Base-by-base conservation (phyloP, 306 rosid species). In the Dalbergia cultrata region DNA sequence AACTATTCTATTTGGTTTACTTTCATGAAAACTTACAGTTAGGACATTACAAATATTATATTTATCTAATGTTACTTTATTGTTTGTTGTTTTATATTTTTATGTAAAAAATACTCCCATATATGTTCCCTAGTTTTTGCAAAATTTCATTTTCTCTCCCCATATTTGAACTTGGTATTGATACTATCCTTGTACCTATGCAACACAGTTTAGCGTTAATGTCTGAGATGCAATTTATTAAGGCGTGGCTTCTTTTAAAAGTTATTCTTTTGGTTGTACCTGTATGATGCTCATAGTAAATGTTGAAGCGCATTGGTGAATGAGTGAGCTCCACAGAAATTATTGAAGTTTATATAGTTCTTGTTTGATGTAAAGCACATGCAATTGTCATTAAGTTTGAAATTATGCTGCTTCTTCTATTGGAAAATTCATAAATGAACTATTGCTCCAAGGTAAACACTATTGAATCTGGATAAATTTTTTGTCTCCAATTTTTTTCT, bases 221-320 rank as follows among this genome's bases (percentile, higher is more conserved):
- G 31, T 26, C 3, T 26, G 31, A 26, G 31, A 1, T 37, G 41
- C n/a, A 72, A 52, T 72, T 57, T 52, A 39, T 33, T 22, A 22
- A 54, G 57, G 3, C 21, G 66, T 37, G 44, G 16, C 37, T 22
- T 70, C 45, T 49, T 19, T 10, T 43, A 67, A 45, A 44, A 67
- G 13, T 13, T 21, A 45, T 17, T n/a, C 49, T 47, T 53, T 59
- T 60, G 56, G 54, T 34, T 60, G 13, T 59, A 18, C 37, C 37
- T 47, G 54, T 26, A 18, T 12, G 72, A 47, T 60, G 77, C 56
- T 9, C 69, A 13, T 50, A 56, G 43, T 43, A 56, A 22, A 52
- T 63, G 72, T 50, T 34, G 22, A 76, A 49, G 62, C 37, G 49
- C 31, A 56, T 61, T 75, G 26, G 41, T 59, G 44, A 41, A 44